Percentiles rank a stretch among this genome's conserved stretches.
phyloP scores from a whole-genome alignment of 2,329 filamentous ascomycete species.

The Colletotrichum magnum region DNA sequence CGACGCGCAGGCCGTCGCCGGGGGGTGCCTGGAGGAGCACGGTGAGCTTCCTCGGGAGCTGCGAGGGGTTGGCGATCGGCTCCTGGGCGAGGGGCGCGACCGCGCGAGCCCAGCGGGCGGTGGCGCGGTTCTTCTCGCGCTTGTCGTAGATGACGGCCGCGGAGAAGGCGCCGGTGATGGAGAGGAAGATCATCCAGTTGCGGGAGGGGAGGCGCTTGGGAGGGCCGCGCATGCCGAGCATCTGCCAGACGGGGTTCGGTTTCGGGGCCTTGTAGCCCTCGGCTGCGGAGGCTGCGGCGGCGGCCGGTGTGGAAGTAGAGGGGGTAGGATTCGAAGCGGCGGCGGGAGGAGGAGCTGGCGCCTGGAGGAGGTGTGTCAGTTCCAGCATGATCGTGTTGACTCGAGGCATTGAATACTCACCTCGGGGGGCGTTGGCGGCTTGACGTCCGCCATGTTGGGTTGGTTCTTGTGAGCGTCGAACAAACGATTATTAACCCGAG shows the following conservation, averaged over 20 bases:
- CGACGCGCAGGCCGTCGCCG: constrained; percentile 83
- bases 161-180: constrained; percentile 82
- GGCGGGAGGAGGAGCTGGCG: constrained; percentile 11
- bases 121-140: constrained; percentile 87
- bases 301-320: constrained; percentile 23
- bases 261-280: constrained; percentile 58
- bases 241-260: constrained; percentile 80
- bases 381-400: background rate
- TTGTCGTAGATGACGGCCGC: constrained; percentile 92
- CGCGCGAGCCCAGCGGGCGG: constrained; percentile 86
- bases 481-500: background rate
- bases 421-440: constrained; percentile 42
- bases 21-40: constrained; percentile 90
- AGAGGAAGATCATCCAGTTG: constrained; percentile 97
- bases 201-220: constrained; percentile 89
- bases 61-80: constrained; percentile 75
- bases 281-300: constrained; percentile 46
- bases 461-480: background rate
- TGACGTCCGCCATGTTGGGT: constrained; percentile 44
- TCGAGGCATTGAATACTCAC: constrained; percentile 16
- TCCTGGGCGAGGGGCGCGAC: constrained; percentile 89
- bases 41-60: constrained; percentile 86
- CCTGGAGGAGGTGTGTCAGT: constrained; percentile 30
- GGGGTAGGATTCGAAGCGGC: constrained; percentile 11
- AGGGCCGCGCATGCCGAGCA: constrained; percentile 88